phyloP scores from a whole-genome alignment of 148 eudicot species.

The Nepenthes mirabilis region DNA sequence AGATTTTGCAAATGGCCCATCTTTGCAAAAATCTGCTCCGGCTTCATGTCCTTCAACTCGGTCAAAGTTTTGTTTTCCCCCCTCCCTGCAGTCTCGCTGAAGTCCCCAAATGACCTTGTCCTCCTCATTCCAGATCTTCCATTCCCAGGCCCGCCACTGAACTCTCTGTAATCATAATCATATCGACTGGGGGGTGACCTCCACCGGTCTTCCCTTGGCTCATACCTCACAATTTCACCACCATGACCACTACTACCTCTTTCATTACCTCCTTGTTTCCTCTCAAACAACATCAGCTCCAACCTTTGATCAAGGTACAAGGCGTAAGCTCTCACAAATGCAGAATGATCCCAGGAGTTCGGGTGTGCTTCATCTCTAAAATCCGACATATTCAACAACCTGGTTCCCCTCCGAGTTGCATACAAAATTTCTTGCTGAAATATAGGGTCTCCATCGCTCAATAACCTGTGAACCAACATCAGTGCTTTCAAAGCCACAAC shows the following conservation, averaged over 20 bases:
- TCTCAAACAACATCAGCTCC: slow-evolving; percentile 60
- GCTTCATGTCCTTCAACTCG: slow-evolving; percentile 27
- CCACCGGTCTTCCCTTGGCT: slow-evolving; percentile 50
- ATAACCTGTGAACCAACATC: slow-evolving; percentile 36
- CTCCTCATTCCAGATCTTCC: slow-evolving; percentile 8
- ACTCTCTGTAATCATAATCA: slow-evolving; percentile 48
- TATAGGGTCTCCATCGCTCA: slow-evolving; percentile 24
- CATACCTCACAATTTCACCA: slow-evolving; percentile 41
- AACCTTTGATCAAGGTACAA: slow-evolving; percentile 40
- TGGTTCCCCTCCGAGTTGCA: slow-evolving; percentile 23
- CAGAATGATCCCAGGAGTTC: slow-evolving; percentile 48
- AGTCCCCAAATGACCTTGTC: slow-evolving; percentile 18
- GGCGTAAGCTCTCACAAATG: slow-evolving; percentile 42
- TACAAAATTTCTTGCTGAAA: slow-evolving; percentile 27
- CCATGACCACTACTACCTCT: slow-evolving; percentile 23
- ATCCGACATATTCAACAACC: slow-evolving; percentile 41
- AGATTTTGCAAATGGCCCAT: slow-evolving; percentile 29
- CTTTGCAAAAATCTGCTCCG: slow-evolving; percentile 34
- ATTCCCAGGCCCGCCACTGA: slow-evolving; percentile 29
- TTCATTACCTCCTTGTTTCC: slow-evolving; percentile 35
- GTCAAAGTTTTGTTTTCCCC: slow-evolving; percentile 10
- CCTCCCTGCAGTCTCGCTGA: slow-evolving; percentile 7
- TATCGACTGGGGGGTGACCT: slow-evolving; percentile 58
- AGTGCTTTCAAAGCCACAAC: slow-evolving; percentile 44
- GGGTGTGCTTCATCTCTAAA: slow-evolving; percentile 44